phyloP scores from a whole-genome alignment of 108 stramenopile genomes.

The Nitzschia sp. region DNA sequence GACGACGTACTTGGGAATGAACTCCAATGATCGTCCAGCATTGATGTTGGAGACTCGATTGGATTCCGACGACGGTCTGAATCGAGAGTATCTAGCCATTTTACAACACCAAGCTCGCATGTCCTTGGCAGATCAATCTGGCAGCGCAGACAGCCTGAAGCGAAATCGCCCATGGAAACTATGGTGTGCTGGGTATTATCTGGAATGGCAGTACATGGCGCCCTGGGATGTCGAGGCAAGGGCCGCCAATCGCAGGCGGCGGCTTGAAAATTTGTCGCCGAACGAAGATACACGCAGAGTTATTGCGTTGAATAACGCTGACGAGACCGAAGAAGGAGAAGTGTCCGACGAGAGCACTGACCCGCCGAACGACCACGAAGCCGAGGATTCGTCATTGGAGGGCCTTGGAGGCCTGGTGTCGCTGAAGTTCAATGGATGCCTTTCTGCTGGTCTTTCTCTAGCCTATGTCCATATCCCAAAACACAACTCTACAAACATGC shows the following conservation, averaged over 20 bases:
- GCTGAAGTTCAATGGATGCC: slow-evolving; percentile 25
- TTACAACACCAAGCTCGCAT: slow-evolving; percentile 43
- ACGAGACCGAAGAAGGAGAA: not conserved
- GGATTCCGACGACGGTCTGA: slow-evolving; percentile 71
- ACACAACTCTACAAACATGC: not conserved
- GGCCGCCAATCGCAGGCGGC: no score
- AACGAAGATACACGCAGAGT: not conserved
- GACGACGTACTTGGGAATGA: slow-evolving; percentile 3
- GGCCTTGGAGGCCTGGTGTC: slow-evolving; percentile 16
- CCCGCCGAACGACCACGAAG: not conserved
- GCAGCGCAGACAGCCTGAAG: not conserved
- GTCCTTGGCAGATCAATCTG: not conserved
- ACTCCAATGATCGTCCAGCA: not conserved
- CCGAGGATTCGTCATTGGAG: not conserved
- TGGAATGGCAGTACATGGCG: slow-evolving; percentile 25
- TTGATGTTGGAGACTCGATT: slow-evolving; percentile 61
- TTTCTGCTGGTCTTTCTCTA: slow-evolving; percentile 60
- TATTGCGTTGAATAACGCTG: not conserved
- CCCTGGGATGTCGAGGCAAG: slow-evolving; percentile 1
- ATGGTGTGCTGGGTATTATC: slow-evolving; percentile 39
- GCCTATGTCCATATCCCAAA: slow-evolving; percentile 31
- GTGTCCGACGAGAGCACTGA: not conserved
- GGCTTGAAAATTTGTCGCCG: no score
- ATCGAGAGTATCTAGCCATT: slow-evolving; percentile 39
- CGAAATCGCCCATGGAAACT: slow-evolving; percentile 43